Evolutionary conservation across 805 yeast species (phyloP), one percentile per base, ranked within the genome.

Genomic region (Wickerhamiella azyma): DNA sequence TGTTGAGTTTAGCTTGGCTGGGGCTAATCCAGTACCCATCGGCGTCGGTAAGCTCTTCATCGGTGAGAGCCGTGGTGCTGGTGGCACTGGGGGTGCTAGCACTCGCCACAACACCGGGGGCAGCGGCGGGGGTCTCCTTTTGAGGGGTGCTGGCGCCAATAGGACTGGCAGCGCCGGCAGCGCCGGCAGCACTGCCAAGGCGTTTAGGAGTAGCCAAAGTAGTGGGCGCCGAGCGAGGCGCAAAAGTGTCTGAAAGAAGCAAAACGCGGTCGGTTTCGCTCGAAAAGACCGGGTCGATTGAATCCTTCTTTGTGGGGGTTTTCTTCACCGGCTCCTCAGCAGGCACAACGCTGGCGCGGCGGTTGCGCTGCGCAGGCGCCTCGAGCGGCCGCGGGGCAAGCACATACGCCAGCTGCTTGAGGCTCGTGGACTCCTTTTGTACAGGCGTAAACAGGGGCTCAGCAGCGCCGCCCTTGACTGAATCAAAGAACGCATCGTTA

Each of bases 21-120:
- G 98, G 98, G 5, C 83, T 75, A 45, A 79, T 80, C 84, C 92
- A 92, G 64, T 88, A 92, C 5, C 88, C 95, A 41, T 81, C 75
- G 11, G 77, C 78, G 43, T 80, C 75, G 26, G 69, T 68, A 37
- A 72, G 66, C 38, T 67, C 65, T 38, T 69, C 69, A 39, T 67
- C 72, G 1, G 59, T 46, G n/a, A 43, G 39, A 14, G 46, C 51
- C 13, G 28, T 14, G n/a, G 44, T 17, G 24, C 29, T 3, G 39
- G 43, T n/a, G 13, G 24, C 26, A 9, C 32, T 19, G 11, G 26
- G 32, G n/a, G 44, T 17, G n/a, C 32, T 19, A 26, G 32, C 29
- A 11, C 18, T 8, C n/a, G n/a, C n/a, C n/a, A n/a, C n/a, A n/a
- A n/a, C n/a, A n/a, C n/a, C n/a, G n/a, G n/a, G n/a, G n/a, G n/a